Percentiles rank a stretch among this genome's conserved stretches.
These are phyloP conservation scores for Poa pratensis DNA, from an alignment of 176 grass and related monocot species.

Conservation along the genomic window DNA sequence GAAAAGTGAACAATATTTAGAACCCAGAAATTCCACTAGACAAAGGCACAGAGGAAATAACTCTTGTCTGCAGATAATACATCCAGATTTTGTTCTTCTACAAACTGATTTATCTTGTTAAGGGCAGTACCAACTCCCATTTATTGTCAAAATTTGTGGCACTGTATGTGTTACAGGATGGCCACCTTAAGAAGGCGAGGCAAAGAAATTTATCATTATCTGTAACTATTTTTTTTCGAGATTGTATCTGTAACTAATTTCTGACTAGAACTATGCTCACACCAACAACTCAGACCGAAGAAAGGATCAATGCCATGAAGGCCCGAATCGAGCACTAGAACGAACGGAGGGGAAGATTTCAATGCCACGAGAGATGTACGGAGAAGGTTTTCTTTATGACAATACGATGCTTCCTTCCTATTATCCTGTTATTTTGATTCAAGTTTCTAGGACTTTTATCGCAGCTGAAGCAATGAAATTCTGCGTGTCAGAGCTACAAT, in stretches of 20 bases:
- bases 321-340: slow-evolving; percentile 48
- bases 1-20: neutral
- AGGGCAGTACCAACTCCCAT: slow-evolving; percentile 33
- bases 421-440: neutral
- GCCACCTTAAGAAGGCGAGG: neutral
- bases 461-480: slow-evolving; percentile 50
- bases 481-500: slow-evolving; percentile 3
- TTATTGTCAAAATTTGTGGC: slow-evolving; percentile 2
- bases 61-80: slow-evolving; percentile 56
- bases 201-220: neutral
- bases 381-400: slow-evolving; percentile 45
- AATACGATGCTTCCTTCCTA: neutral
- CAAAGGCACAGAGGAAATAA: neutral
- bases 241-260: neutral
- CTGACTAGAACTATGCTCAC: neutral
- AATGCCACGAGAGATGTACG: slow-evolving; percentile 29
- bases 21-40: neutral
- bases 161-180: neutral
- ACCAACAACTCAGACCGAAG: slow-evolving; percentile 44
- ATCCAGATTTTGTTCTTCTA: slow-evolving; percentile 56
- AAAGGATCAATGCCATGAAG: slow-evolving; percentile 52
- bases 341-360: slow-evolving; percentile 35
- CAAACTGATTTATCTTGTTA: slow-evolving; percentile 56
- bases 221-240: neutral
- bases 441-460: neutral